Conservation (phyloP, 768 basidiomycete genomes). For the Boletus pseudo-olivaceus region DNA sequence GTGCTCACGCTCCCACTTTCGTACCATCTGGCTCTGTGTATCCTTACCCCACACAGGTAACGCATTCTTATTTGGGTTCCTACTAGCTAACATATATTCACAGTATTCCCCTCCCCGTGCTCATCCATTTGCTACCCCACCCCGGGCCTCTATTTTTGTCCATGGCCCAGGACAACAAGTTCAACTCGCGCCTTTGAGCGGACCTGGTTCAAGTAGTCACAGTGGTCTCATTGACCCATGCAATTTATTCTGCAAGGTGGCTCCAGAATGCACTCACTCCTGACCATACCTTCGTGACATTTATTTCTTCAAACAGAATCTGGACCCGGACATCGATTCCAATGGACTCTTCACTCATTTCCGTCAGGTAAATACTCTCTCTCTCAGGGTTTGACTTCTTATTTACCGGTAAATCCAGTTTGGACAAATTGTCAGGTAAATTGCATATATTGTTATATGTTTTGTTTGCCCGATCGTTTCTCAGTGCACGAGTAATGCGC, state of each 20-base stretch:
- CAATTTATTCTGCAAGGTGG: conserved; percentile 85
- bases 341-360: conserved; percentile 83
- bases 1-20: conserved; percentile 69
- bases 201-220: conserved; percentile 79
- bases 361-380: conserved; percentile 49
- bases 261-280: conserved; percentile 6
- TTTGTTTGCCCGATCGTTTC: neutral
- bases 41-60: conserved; percentile 60
- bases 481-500: conserved; percentile 90
- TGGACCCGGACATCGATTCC: conserved; percentile 82
- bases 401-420: conserved; percentile 45
- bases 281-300: neutral
- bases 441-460: neutral
- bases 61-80: conserved; percentile 10
- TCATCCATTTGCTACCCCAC: conserved; percentile 43
- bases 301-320: conserved; percentile 49
- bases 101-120: conserved; percentile 70
- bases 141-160: conserved; percentile 50
- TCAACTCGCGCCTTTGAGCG: conserved; percentile 68
- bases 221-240: conserved; percentile 89
- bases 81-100: neutral
- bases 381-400: conserved; percentile 8
- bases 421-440: conserved; percentile 84
- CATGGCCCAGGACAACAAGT: conserved; percentile 92
- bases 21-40: conserved; percentile 68